Conservation (phyloP, 805 yeast species). For the Metschnikowia continentalis region DNA sequence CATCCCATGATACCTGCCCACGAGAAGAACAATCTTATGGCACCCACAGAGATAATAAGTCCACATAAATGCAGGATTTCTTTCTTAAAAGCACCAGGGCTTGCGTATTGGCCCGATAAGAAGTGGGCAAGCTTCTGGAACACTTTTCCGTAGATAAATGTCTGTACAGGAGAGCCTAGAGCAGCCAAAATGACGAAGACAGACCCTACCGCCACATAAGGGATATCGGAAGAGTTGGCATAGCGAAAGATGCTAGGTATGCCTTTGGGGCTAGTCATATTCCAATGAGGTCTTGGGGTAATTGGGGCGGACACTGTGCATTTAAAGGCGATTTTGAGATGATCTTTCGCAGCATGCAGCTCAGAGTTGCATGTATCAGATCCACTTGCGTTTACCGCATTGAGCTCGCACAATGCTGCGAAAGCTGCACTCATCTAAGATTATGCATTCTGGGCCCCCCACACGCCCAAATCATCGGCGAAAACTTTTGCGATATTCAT, state of each 20-base stretch:
- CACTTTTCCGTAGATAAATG: slow-evolving; percentile 63
- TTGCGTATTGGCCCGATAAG: slow-evolving; percentile 27
- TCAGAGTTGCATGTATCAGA: slow-evolving; percentile 3
- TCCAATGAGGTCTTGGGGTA: background rate
- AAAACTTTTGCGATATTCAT: background rate
- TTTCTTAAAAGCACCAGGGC: slow-evolving; percentile 17
- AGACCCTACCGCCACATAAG: slow-evolving; percentile 9
- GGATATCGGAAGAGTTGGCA: slow-evolving; percentile 9
- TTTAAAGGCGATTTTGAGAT: background rate
- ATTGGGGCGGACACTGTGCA: background rate
- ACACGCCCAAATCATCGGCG: background rate
- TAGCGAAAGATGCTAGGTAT: slow-evolving; percentile 12
- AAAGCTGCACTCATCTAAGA: background rate
- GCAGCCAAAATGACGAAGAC: slow-evolving; percentile 49
- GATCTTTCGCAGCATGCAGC: slow-evolving; percentile 3
- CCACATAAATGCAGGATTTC: slow-evolving; percentile 28
- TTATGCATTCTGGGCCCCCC: background rate
- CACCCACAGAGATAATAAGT: slow-evolving; percentile 31
- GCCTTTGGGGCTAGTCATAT: background rate
- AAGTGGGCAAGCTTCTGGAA: slow-evolving; percentile 39
- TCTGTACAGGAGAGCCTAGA: slow-evolving; percentile 53
- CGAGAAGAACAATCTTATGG: slow-evolving; percentile 26
- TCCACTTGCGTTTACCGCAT: slow-evolving; percentile 8
- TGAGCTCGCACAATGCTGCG: slow-evolving; percentile 13
- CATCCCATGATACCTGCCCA: slow-evolving; percentile 60